Base-by-base conservation (phyloP, 2,329 filamentous ascomycete genomes). In the Samsoniella hepiali region DNA sequence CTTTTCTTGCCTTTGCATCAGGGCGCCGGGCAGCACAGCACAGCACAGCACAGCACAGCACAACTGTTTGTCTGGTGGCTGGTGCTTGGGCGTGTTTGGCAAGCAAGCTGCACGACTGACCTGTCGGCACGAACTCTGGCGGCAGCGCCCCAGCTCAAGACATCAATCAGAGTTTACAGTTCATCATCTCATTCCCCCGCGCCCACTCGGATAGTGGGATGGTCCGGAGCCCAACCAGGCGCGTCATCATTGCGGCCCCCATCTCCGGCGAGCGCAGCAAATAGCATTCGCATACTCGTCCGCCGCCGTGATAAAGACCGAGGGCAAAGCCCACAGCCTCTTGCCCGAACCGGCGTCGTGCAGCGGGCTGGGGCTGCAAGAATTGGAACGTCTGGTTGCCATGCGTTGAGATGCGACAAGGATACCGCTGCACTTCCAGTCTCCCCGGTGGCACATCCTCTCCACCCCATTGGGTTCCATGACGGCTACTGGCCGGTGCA, bases 371-470 rank as follows among this genome's bases (percentile, higher is more conserved):
- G 51, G 51, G 50, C 42, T 53, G 47, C 27, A 17, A 15, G 45
- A 36, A 42, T 47, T 56, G 40, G 27, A 62, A 56, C 40, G 40
- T 61, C 49, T 60, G 58, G 58, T 51, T 29, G 22, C 40, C 29
- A 31, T 51, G 38, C 47, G 49, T 61, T 54, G 29, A 53, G 59
- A 62, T 62, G 59, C 42, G 59, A 62, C 59, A 62, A 55, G 59
- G 59, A 62, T 62, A 32, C 50, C 40, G 42, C 59, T 45, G 59
- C 59, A 47, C 59, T 32, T 55, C 51, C 59, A 56, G 32, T 62
- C 59, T 62, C 59, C 59, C 59, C 51, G 59, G 58, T 62, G 58
- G 59, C 59, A 62, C 58, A 62, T 55, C 59, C 59, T 62, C 50
- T 62, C 59, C 59, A 62, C 59, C 42, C 51, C 38, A n/a, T 49